Evolutionary conservation across 352 stramenopile genomes (phyloP).

Genomic region (Plasmopara muralis): DNA sequence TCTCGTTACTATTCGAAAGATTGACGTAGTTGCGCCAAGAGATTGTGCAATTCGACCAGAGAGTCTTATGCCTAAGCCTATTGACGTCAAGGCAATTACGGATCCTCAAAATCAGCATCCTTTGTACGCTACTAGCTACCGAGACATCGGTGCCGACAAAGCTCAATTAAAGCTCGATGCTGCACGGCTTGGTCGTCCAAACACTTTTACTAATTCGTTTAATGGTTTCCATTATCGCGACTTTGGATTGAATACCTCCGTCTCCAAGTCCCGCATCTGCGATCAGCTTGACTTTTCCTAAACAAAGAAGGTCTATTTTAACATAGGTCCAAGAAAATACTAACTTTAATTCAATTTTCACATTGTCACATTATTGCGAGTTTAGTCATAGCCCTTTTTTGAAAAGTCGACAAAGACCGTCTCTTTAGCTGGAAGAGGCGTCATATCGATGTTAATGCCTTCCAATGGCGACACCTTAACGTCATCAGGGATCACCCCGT

Average conservation of each 20-base stretch:
- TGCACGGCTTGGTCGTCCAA: constrained; percentile 54
- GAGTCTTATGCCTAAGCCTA: constrained; percentile 37
- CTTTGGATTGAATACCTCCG: constrained; percentile 72
- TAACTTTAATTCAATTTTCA: neutral
- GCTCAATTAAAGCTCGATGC: constrained; percentile 62
- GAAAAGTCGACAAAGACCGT: constrained; percentile 81
- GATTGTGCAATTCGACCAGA: constrained; percentile 46
- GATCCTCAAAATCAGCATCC: constrained; percentile 52
- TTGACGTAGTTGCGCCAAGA: constrained; percentile 50
- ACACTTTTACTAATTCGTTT: constrained; percentile 79
- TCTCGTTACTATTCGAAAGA: constrained; percentile 39
- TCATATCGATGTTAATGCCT: constrained; percentile 86
- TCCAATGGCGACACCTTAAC: constrained; percentile 78
- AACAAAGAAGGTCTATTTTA: neutral
- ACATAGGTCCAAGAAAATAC: neutral
- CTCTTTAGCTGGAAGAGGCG: constrained; percentile 62
- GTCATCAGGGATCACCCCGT: constrained; percentile 79
- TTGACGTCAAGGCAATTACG: constrained; percentile 61
- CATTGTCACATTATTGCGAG: constrained; percentile 2
- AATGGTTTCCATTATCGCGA: constrained; percentile 81
- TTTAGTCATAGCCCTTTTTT: constrained; percentile 84
- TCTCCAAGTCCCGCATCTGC: constrained; percentile 76
- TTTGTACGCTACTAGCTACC: constrained; percentile 68
- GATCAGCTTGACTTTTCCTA: constrained; percentile 65
- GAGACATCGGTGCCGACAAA: constrained; percentile 71